Base-by-base conservation (phyloP, 2,329 filamentous ascomycete species). In the Sclerotinia glacialis region DNA sequence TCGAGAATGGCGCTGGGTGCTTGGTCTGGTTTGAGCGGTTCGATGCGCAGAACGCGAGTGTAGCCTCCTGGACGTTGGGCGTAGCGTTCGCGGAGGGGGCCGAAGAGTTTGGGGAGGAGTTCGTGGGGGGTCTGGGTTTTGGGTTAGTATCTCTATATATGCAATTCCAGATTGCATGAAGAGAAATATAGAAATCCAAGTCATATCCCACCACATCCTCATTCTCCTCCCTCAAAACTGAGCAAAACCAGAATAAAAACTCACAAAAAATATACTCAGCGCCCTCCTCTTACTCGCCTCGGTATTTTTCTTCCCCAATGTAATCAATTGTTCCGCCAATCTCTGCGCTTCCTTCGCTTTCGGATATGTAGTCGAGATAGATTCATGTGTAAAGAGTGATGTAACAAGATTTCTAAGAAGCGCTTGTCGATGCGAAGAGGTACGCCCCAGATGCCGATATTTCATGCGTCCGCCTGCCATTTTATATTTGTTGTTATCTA, bases 271-370 rank as follows among this genome's bases (percentile, higher is more conserved):
- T 74, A 93, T 93, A 49, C 85, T 86, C 74, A 89, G 81, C n/a
- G 93, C 94, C 72, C 85, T 86, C 76, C 87, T 84, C 77, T 86
- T 85, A 68, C 89, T 89, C 26, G 92, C 91, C 75, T 93, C 89
- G 50, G 94, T 96, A 78, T 97, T 92, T 80, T 89, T 90, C 85
- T 98, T 99, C 26, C 91, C 94, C 73, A 97, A 79, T 5, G 93
- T 97, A 75, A 99, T 93, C 72, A 98, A 83, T 82, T 96, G 96
- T 77, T 99, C 95, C 9, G 93, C 95, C 73, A 98, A 79, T 53
- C 91, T 86, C 80, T 99, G 95, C 26, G 95, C 91, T 82, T 99
- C 95, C 80, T 98, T 99, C 58, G 95, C 95, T 81, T 98, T 98
- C 78, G 90, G 89, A 85, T 91, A 97, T 80, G 95, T 97, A 61